Conservation (phyloP, 495 filamentous ascomycete genomes). For the Aspergillus sclerotioniger region DNA sequence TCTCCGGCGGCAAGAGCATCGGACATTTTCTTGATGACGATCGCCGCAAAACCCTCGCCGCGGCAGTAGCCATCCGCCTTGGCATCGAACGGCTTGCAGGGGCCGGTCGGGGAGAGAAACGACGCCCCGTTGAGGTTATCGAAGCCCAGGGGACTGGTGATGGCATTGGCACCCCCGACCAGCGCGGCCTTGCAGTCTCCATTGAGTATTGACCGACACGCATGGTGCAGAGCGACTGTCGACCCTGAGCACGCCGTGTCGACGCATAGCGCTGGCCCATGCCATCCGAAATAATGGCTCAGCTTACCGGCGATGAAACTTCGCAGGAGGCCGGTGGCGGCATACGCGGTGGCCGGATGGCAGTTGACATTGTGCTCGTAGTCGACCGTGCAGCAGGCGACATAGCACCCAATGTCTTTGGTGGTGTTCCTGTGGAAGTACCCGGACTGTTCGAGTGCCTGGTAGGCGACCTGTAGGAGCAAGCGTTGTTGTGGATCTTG, state of each 20-base stretch:
- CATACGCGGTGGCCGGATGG: conserved; percentile 34
- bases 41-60: conserved; percentile 61
- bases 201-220: conserved; percentile 34
- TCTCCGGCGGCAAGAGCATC: conserved; percentile 63
- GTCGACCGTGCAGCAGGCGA: conserved; percentile 32
- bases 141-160: conserved; percentile 32
- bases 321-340: conserved; percentile 35
- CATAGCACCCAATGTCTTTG: conserved; percentile 33
- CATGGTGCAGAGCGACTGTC: conserved; percentile 39
- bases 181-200: conserved; percentile 41
- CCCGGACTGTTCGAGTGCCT: conserved; percentile 47
- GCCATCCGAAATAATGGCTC: conserved; percentile 49
- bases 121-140: conserved; percentile 38
- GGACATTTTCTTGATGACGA: conserved; percentile 65
- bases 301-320: conserved; percentile 39
- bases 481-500: conserved; percentile 55
- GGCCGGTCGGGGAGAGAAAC: conserved; percentile 41
- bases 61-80: conserved; percentile 73
- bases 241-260: conserved; percentile 52
- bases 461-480: conserved; percentile 48
- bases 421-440: conserved; percentile 27
- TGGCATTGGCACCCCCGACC: conserved; percentile 43
- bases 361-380: conserved; percentile 42
- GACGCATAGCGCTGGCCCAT: conserved; percentile 41
- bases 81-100: conserved; percentile 70